phyloP scores from a whole-genome alignment of 1,139 yeast genomes.

The Blastobotrys indianensis region DNA sequence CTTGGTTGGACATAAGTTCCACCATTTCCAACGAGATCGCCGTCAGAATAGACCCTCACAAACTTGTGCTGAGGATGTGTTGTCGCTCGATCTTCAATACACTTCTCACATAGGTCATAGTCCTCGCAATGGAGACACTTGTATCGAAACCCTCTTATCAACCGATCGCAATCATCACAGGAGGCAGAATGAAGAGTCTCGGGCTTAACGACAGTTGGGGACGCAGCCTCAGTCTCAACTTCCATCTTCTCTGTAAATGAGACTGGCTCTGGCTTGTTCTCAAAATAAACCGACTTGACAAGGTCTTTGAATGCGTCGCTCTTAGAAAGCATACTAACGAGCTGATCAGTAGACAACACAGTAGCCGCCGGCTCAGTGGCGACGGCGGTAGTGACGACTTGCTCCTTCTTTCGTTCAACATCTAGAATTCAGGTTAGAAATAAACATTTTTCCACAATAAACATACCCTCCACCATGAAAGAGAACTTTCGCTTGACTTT shows the following conservation, averaged over 20 bases:
- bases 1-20: neutral
- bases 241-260: slow-evolving; percentile 1
- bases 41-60: slow-evolving; percentile 17
- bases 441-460: too few species aligned
- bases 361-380: too few species aligned
- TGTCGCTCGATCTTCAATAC: slow-evolving; percentile 25
- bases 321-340: too few species aligned
- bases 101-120: slow-evolving; percentile 46
- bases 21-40: slow-evolving; percentile 7
- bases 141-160: slow-evolving; percentile 34
- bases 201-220: neutral
- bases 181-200: slow-evolving; percentile 6
- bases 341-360: too few species aligned
- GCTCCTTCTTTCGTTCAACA: too few species aligned
- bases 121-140: slow-evolving; percentile 48
- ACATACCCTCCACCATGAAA: slow-evolving; percentile 14
- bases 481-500: slow-evolving; percentile 32
- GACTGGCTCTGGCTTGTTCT: neutral
- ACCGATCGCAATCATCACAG: slow-evolving; percentile 22
- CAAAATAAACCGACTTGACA: neutral
- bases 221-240: too few species aligned
- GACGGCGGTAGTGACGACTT: too few species aligned
- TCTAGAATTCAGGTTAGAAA: too few species aligned
- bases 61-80: slow-evolving; percentile 20
- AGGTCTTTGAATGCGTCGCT: too few species aligned